Percentiles rank a stretch among this genome's conserved stretches.
Conservation (phyloP, 495 filamentous ascomycete species). For the Aspergillus funiculosus region DNA sequence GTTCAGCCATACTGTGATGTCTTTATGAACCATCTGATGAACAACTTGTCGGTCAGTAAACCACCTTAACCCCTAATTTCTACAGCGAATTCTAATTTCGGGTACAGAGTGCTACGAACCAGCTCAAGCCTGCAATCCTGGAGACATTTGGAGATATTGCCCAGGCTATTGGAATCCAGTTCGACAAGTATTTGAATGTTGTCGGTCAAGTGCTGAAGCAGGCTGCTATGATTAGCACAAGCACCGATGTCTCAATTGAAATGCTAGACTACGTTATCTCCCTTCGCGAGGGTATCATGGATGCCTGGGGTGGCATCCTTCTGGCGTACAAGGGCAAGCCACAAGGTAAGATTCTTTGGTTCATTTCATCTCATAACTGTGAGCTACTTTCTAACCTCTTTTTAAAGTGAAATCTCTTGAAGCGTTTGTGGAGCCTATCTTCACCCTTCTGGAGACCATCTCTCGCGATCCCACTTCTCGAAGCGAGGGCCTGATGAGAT, state of each 20-base stretch:
- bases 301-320: constrained; percentile 96
- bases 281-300: constrained; percentile 94
- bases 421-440: constrained; percentile 79
- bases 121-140: constrained; percentile 96
- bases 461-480: constrained; percentile 68
- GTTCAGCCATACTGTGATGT: constrained; percentile 90
- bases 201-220: constrained; percentile 93
- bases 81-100: constrained; percentile 39
- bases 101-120: constrained; percentile 64
- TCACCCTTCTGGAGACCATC: constrained; percentile 78
- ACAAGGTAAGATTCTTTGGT: constrained; percentile 36
- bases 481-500: constrained; percentile 84
- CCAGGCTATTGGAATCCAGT: constrained; percentile 85
- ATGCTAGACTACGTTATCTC: constrained; percentile 95
- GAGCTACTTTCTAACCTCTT: constrained; percentile 24
- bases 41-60: constrained; percentile 70
- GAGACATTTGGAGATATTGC: constrained; percentile 98
- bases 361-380: not conserved
- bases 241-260: constrained; percentile 68
- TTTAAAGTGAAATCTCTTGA: constrained; percentile 58
- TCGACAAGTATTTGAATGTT: constrained; percentile 85
- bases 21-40: constrained; percentile 95
- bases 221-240: constrained; percentile 71
- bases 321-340: constrained; percentile 73
- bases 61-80: constrained; percentile 24